Evolutionary conservation across 169 alveolate species (phyloP).

Genomic region (Prorocentrum cordatum): DNA sequence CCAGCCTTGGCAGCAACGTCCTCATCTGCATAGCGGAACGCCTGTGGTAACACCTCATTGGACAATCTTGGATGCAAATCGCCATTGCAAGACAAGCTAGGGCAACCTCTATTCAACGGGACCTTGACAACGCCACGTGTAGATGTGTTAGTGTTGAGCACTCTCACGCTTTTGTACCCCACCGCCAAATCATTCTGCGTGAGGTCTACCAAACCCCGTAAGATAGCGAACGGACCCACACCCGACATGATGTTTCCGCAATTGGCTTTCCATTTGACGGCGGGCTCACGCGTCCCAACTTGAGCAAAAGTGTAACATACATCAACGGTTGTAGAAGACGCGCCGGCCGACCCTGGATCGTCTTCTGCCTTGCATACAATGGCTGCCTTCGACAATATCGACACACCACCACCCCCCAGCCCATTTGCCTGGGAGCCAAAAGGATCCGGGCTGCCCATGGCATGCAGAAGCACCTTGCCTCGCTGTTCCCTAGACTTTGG

Average conservation of each 20-base stretch:
- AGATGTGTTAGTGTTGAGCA: not conserved
- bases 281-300: not conserved
- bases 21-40: not conserved
- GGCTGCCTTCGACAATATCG: too few relatives aligned
- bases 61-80: not conserved
- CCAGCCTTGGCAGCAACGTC: too few relatives aligned
- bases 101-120: not conserved
- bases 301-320: not conserved
- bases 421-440: not conserved
- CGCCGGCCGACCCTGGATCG: too few relatives aligned
- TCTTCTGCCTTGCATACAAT: too few relatives aligned
- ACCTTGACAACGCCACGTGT: not conserved
- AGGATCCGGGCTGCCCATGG: not conserved
- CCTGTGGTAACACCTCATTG: not conserved
- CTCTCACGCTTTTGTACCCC: not conserved
- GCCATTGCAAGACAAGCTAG: too few relatives aligned
- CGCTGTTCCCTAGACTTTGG: not conserved
- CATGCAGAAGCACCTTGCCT: not conserved
- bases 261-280: not conserved
- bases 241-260: not conserved
- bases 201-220: not conserved
- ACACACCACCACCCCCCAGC: slow-evolving; percentile 5
- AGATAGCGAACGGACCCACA: not conserved
- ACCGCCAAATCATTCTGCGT: too few relatives aligned
- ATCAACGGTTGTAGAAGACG: not conserved